phyloP scores from a whole-genome alignment of 228 moss, liverwort and hornwort genomes.

The Sphagnum magellanicum region DNA sequence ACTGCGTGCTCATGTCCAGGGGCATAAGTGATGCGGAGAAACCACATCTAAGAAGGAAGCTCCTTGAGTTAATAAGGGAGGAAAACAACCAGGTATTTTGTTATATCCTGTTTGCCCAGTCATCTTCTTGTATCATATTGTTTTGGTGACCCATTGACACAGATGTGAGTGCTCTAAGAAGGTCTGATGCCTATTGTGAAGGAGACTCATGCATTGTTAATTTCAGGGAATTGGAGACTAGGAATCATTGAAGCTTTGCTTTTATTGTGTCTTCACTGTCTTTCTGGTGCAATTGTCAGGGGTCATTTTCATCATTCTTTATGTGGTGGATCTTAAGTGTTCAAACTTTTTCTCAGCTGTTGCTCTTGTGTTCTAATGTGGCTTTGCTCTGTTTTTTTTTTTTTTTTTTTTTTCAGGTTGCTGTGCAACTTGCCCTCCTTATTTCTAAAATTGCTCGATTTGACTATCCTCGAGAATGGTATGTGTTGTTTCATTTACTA shows the following conservation, averaged over 20 bases:
- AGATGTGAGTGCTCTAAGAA: too few species aligned
- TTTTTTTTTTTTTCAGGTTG: slow-evolving; percentile 60
- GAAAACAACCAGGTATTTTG: slow-evolving; percentile 81
- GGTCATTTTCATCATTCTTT: neutral
- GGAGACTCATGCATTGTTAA: too few species aligned
- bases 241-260: neutral
- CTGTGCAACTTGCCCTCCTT: slow-evolving; percentile 91
- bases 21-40: slow-evolving; percentile 98
- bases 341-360: neutral
- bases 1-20: slow-evolving; percentile 35
- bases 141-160: too few species aligned
- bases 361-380: neutral
- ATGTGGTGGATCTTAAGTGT: neutral
- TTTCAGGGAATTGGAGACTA: neutral
- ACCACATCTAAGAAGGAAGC: slow-evolving; percentile 82
- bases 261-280: neutral
- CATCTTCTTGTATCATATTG: too few species aligned
- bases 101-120: slow-evolving; percentile 1
- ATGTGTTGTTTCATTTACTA: slow-evolving; percentile 12
- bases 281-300: neutral
- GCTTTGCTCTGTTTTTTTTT: slow-evolving; percentile 1
- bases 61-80: slow-evolving; percentile 92
- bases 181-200: too few species aligned
- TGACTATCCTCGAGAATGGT: slow-evolving; percentile 99
- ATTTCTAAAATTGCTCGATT: slow-evolving; percentile 97